Percentiles rank a stretch among this genome's conserved stretches.
Evolutionary conservation across 2,329 filamentous ascomycete species (phyloP).

Genomic region (Shiraia bambusicola): DNA sequence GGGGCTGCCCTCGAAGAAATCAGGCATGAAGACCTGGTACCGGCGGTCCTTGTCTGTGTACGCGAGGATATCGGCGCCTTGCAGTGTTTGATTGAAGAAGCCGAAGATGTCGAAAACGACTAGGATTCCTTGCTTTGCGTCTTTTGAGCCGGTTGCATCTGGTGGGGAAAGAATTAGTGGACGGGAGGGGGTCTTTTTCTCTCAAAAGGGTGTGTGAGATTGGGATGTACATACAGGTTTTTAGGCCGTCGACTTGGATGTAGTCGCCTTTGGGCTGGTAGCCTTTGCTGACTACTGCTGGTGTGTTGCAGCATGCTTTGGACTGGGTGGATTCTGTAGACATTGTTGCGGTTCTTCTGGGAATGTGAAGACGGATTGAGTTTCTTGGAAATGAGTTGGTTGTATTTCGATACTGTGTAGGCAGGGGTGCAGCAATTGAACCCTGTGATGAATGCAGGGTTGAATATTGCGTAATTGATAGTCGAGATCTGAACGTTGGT

Average conservation of each 20-base stretch:
- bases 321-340: slow-evolving; percentile 41
- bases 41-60: slow-evolving; percentile 65
- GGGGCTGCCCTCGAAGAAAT: slow-evolving; percentile 82
- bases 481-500: neutral
- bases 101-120: slow-evolving; percentile 65
- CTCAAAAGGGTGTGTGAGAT: neutral
- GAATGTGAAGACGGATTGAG: slow-evolving; percentile 1
- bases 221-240: slow-evolving; percentile 54
- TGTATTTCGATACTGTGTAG: neutral
- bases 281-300: slow-evolving; percentile 50
- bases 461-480: slow-evolving; percentile 2
- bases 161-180: neutral
- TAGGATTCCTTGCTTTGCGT: slow-evolving; percentile 59
- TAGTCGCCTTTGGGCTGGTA: slow-evolving; percentile 62
- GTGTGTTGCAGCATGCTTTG: slow-evolving; percentile 51
- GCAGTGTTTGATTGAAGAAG: slow-evolving; percentile 63
- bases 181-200: neutral
- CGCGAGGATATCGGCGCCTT: slow-evolving; percentile 65
- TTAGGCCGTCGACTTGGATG: slow-evolving; percentile 61
- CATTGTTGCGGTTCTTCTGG: slow-evolving; percentile 26
- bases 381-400: neutral
- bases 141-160: slow-evolving; percentile 59
- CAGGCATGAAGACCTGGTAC: slow-evolving; percentile 87
- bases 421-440: slow-evolving; percentile 13
- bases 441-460: slow-evolving; percentile 4